Evolutionary conservation across 2,329 filamentous ascomycete species (phyloP), one percentile per base, ranked within the genome.

Genomic region (Annulohypoxylon truncatum): DNA sequence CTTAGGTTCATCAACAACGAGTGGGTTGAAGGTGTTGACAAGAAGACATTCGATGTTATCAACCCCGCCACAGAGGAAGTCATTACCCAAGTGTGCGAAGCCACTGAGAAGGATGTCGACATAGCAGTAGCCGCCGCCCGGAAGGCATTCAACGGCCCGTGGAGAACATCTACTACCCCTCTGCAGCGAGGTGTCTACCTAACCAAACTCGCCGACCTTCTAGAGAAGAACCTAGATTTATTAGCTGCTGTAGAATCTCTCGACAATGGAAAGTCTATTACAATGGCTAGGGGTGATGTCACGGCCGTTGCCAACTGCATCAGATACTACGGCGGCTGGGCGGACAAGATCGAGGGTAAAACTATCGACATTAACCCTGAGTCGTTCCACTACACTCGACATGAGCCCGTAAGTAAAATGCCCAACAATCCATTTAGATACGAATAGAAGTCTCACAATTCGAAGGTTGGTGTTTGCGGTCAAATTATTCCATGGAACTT

Each of bases 401-500:
- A 89, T 72, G 92, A 97, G 85, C 92, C 93, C 8, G 83, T 87
- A 77, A 73, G 84, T 80, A 7, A 48, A 3, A 20, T 13, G 10
- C 3, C 2, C 7, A 2, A 26, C 10, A 20, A 1, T 4, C 12
- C 5, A 6, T 8, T 18, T 3, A 18, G 9, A 24, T 18, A 13
- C 6, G 18, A 56, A 22, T 6, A 20, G n/a, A 55, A 12, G 2
- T 10, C 50, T 55, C 50, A 57, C 31, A 24, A 10, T 40, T 10
- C 4, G 15, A 20, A 77, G 74, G 63, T 77, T 26, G 75, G 75
- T 46, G 75, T 77, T 20, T 94, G 92, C 79, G 93, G 90, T 76
- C 92, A 96, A 80, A 94, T 95, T 77, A 95, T 96, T 74, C 92
- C 92, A 68, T 94, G 92, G 92, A 95, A 95, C 84, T 95, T 93